Conservation (phyloP, 768 basidiomycete species). For the Strobilomyces echinocephalus region DNA sequence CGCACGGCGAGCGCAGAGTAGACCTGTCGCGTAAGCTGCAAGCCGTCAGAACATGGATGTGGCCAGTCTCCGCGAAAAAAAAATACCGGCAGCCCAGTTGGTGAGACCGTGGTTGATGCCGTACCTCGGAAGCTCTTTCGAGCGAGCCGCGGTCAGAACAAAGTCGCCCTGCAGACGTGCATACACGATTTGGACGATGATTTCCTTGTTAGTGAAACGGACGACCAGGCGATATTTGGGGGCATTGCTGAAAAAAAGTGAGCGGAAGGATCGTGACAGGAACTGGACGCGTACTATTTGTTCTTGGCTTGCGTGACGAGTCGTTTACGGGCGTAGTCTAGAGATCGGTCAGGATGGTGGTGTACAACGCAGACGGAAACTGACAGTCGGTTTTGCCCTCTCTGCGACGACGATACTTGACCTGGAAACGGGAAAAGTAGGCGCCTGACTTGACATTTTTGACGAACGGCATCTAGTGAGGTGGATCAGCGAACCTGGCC, state of each 20-base stretch:
- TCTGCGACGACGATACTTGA: conserved; percentile 95
- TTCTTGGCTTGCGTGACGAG: conserved; percentile 98
- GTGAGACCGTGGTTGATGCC: conserved; percentile 98
- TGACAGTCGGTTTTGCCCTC: conserved; percentile 98
- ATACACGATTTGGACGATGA: conserved; percentile 94
- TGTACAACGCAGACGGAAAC: conserved; percentile 23
- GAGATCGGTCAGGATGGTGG: conserved; percentile 6
- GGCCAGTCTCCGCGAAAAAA: background rate
- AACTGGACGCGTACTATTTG: conserved; percentile 70
- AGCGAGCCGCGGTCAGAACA: conserved; percentile 81
- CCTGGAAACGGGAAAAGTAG: conserved; percentile 98
- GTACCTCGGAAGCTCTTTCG: conserved; percentile 89
- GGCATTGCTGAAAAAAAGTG: conserved; percentile 58
- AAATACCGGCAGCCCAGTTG: conserved; percentile 93
- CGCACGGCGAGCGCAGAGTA: conserved; percentile 91
- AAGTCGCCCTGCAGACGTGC: conserved; percentile 98
- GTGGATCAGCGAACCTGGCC: conserved; percentile 14
- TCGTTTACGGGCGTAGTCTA: conserved; percentile 97
- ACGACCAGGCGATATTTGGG: conserved; percentile 99
- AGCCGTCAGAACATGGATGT: conserved; percentile 1
- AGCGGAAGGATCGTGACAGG: conserved; percentile 4
- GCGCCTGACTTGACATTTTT: conserved; percentile 95
- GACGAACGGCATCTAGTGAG: conserved; percentile 84
- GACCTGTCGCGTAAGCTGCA: conserved; percentile 92
- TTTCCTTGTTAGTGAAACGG: conserved; percentile 96